Evolutionary conservation across 495 filamentous ascomycete species (phyloP), one percentile per base, ranked within the genome.

Genomic region (Penicillium arizonense): DNA sequence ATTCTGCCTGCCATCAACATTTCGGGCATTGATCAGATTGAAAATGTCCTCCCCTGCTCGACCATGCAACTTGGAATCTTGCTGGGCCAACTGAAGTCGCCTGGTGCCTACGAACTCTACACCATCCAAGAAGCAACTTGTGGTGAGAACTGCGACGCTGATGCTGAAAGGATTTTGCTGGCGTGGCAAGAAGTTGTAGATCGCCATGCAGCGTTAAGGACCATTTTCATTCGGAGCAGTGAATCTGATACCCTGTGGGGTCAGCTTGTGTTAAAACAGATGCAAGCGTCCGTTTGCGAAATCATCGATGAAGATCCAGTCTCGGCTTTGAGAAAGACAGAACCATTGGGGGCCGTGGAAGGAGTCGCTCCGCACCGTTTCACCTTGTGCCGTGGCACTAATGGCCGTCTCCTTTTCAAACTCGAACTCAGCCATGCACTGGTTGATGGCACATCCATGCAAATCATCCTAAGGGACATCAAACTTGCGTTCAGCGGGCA

Each of bases 11-110:
- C 34, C 5, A 36, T 36, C 14, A 36, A n/a, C 34, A 10, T 36
- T 14, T 14, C 34, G 14, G 34, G 13, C 14, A n/a, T 36, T 36
- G 34, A 36, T n/a, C 34, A 69, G 16, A 55, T 75, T 20, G 72
- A 85, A 59, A 68, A 74, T 49, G 64, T 69, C 35, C 82, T 81
- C 50, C 79, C 79, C 1, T 79, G 75, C 39, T 81, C 82, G 6
- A 73, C 77, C 9, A 78, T 81, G 37, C 83, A 86, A 54, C 73
- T 80, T 45, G 79, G 73, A 34, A 75, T 86, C 20, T 58, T 86
- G 26, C 73, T 81, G 43, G 79, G 77, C 46, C 71, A 73, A 16
- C 59, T 68, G 36, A 77, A 67, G 45, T 54, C 67, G 16, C 37
- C 54, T 7, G 56, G 55, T 8, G 44, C 58, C 46, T 77, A 73